Conservation (phyloP, 306 rosid species). For the Vachellia collinsii region DNA sequence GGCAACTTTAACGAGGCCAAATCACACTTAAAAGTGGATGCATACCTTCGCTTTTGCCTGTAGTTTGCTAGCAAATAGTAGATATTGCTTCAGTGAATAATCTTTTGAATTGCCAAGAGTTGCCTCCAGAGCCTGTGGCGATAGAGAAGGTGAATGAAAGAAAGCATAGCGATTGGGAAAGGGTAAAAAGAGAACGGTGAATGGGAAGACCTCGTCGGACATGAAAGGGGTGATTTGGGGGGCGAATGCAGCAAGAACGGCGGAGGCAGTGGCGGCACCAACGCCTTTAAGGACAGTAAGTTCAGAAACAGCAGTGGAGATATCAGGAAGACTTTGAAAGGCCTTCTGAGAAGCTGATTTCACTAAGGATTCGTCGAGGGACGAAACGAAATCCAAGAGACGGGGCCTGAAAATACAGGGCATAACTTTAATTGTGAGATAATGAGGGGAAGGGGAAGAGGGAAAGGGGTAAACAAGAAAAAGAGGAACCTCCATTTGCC, state of each 20-base stretch:
- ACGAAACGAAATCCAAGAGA: conserved; percentile 78
- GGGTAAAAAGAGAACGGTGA: neutral
- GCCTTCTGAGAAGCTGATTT: conserved; percentile 69
- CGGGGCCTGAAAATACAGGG: conserved; percentile 67
- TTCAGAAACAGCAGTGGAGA: conserved; percentile 69
- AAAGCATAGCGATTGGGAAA: neutral
- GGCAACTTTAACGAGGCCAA: too few relatives aligned
- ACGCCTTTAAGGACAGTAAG: conserved; percentile 81
- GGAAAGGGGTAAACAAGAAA: neutral
- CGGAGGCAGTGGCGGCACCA: conserved; percentile 93
- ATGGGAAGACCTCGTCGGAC: conserved; percentile 78
- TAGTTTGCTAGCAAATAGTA: conserved; percentile 57
- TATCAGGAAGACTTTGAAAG: conserved; percentile 68
- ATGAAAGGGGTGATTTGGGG: conserved; percentile 82
- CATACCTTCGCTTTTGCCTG: conserved; percentile 78
- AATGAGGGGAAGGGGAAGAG: neutral
- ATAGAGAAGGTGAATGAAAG: neutral
- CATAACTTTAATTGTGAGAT: neutral
- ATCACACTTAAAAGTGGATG: neutral
- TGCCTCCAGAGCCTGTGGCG: conserved; percentile 74
- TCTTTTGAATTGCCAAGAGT: conserved; percentile 83
- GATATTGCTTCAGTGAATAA: conserved; percentile 83
- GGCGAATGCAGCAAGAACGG: conserved; percentile 74
- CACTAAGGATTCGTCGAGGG: conserved; percentile 63
- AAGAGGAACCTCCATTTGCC: conserved; percentile 82